phyloP scores from a whole-genome alignment of 257 asterid species.

The Solanum medicagineum region DNA sequence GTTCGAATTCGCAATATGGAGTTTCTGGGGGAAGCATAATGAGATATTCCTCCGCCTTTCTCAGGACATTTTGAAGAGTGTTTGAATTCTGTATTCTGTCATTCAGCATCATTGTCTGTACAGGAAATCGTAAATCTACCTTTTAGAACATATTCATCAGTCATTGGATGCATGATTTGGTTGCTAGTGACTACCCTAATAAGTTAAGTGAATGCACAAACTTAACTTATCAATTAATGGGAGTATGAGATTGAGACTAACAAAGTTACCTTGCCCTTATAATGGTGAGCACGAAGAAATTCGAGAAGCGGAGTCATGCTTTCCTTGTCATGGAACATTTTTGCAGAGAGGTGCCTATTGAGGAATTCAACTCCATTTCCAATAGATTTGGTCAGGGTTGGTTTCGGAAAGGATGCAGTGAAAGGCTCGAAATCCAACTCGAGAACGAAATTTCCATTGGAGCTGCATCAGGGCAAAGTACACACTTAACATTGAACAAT shows the following conservation, averaged over 20 bases:
- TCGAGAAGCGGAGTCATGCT: slow-evolving; percentile 94
- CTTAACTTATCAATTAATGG: not conserved
- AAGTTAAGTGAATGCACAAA: not conserved
- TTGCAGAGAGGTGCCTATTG: slow-evolving; percentile 89
- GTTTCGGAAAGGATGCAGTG: slow-evolving; percentile 81
- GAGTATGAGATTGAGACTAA: not conserved
- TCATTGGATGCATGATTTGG: not conserved
- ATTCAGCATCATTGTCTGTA: slow-evolving; percentile 83
- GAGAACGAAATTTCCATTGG: slow-evolving; percentile 66
- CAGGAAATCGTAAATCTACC: not conserved
- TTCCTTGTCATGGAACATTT: slow-evolving; percentile 90
- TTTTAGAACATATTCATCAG: not conserved
- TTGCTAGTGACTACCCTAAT: not conserved
- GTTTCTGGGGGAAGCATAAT: slow-evolving; percentile 55
- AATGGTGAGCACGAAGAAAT: slow-evolving; percentile 63
- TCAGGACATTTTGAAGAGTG: slow-evolving; percentile 59
- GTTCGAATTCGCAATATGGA: slow-evolving; percentile 48
- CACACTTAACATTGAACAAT: not conserved
- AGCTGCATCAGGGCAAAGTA: slow-evolving; percentile 27
- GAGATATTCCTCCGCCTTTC: slow-evolving; percentile 93
- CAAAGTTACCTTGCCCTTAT: slow-evolving; percentile 65
- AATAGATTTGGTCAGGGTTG: slow-evolving; percentile 89
- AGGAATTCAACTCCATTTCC: slow-evolving; percentile 98
- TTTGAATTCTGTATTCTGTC: slow-evolving; percentile 49
- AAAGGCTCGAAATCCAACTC: slow-evolving; percentile 96